Conservation (phyloP, 495 filamentous ascomycete genomes). For the Penicillium odoratum region DNA sequence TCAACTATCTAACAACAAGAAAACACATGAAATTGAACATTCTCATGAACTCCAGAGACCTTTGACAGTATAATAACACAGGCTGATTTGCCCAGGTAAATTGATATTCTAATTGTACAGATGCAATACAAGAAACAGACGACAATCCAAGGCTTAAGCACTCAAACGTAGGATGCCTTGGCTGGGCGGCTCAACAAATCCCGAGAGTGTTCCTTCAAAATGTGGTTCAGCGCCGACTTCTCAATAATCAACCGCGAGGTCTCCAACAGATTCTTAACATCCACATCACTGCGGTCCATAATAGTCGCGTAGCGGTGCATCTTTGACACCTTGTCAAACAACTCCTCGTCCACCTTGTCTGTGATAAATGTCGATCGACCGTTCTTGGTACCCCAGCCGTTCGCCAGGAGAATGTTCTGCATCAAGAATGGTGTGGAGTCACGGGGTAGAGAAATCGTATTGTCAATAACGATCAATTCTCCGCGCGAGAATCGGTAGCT, state of each 20-base stretch:
- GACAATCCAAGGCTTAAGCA: conserved; percentile 4
- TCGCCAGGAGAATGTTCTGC: conserved; percentile 61
- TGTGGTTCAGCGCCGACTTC: conserved; percentile 70
- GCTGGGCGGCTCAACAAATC: conserved; percentile 55
- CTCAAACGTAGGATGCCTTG: conserved; percentile 35
- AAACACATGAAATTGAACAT: no score
- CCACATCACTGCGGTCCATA: conserved; percentile 70
- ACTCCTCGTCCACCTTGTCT: conserved; percentile 34
- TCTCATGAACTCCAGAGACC: no score
- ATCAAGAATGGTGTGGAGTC: conserved; percentile 58
- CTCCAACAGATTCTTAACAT: conserved; percentile 92
- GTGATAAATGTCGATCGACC: conserved; percentile 83
- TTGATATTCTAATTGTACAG: conserved; percentile 40
- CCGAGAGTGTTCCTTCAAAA: conserved; percentile 73
- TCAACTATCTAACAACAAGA: no score
- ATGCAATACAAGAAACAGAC: conserved; percentile 25
- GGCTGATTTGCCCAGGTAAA: conserved; percentile 1
- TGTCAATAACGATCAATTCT: conserved; percentile 81
- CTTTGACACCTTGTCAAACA: conserved; percentile 51
- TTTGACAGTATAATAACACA: conserved; percentile 1
- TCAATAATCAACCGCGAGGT: conserved; percentile 84
- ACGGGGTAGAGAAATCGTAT: conserved; percentile 61
- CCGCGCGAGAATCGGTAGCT: conserved; percentile 85
- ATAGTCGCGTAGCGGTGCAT: conserved; percentile 66
- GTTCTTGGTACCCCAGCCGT: conserved; percentile 68